Evolutionary conservation across 306 rosid genomes (phyloP), one percentile per base, ranked within the genome.

Genomic region (Dalbergia cultrata): DNA sequence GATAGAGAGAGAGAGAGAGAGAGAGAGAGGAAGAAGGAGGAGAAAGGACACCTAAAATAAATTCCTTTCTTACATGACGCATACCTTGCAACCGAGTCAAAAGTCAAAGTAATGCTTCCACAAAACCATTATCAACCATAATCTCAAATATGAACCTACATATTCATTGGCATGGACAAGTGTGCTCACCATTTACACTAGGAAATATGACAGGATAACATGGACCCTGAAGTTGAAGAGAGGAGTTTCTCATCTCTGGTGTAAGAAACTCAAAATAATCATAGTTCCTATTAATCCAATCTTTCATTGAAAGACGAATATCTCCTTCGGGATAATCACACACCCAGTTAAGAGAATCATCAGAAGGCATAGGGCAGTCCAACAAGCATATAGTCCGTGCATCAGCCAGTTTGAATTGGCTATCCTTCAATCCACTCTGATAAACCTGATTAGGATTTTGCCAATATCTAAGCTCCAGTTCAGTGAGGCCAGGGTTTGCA

Each of bases 141-240:
- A 45, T 59, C 53, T 26, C 5, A 71, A 66, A 39, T 7, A 31
- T 14, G 61, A 57, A 73, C 21, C 39, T 13, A 72, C 5, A 14
- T 50, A 47, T 72, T 13, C 82, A 72, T 75, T 47, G 21, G 14
- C 69, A 75, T 10, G 37, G 60, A 67, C 17, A 26, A 76, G 52
- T 33, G 49, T 72, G 68, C 88, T 86, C 68, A 95, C 99, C 97
- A 72, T 95, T 95, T 78, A 95, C 89, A 79, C 99, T 95, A 6
- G 99, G 99, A 86, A 93, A 95, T 86, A 95, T 87, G 90, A 95
- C 90, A 68, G 99, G 99, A 87, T 95, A 95, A 85, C 99, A 95
- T 7, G 99, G 99, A 35, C 99, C 99, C 87, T 90, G 99, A 83
- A 95, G 99, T 84, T 91, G 94, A 75, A 95, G 93, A 83, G 99